Base-by-base conservation (phyloP, 768 basidiomycete species). In the Omphalotus guepiniiformis region DNA sequence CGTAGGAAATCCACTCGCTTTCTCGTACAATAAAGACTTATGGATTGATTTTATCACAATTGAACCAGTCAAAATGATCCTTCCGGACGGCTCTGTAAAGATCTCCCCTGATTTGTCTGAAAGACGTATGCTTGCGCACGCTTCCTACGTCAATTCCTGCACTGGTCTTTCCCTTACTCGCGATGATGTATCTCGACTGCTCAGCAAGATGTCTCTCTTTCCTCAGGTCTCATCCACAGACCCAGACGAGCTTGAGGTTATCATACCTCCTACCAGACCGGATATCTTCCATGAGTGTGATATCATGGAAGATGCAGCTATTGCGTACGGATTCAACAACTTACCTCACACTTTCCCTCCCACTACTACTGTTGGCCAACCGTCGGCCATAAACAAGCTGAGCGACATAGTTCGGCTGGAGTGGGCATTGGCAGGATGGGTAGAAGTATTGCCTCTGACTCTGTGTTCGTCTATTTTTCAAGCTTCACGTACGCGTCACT, bases 221-320 rank as follows among this genome's bases (percentile, higher is more conserved):
- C 74, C 83, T 1, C 58, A 68, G 16, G 66, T 79, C 21, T 83
- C 85, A 2, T 48, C 76, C 2, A 63, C 67, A 22, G 71, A 82
- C 50, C 60, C 66, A 0, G 93, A 97, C 58, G 76, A 80, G 55
- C 72, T 99, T 35, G 57, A 75, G 15, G 85, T 98, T 22, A 69
- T 80, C 27, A 76, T 99, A 39, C 95, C 96, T 4, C 75, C 88
- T n/a, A 97, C 93, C n/a, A 82, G 96, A 29, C 93, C 96, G 1
- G 96, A 99, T 61, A 97, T 99, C 55, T 71, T 99, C 46, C 96
- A 99, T 62, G 93, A 98, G 64, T 96, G 94, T 60, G 96, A 99
- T 62, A 79, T 98, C 62, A 88, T 99, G 85, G 96, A 99, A 63
- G 96, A 99, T 54, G 92, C 87, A 2, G 96, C 96, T 8, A 90